phyloP scores from a whole-genome alignment of 2,329 filamentous ascomycete genomes.

The Calonectria crousiana region DNA sequence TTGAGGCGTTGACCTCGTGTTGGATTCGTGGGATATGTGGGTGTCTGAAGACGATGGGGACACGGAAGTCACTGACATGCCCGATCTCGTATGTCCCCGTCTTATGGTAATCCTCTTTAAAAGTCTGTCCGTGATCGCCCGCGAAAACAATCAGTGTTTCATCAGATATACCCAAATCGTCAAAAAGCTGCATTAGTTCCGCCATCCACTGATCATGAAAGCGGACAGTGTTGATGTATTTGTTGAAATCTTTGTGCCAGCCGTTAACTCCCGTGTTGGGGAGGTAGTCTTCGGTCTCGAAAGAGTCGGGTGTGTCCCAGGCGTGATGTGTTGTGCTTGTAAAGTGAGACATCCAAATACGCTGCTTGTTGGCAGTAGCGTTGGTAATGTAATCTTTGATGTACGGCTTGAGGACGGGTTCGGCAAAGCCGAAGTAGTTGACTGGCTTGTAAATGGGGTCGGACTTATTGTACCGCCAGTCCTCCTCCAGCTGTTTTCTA shows the following conservation, averaged over 20 bases:
- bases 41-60: constrained; percentile 50
- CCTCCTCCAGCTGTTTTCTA: constrained; percentile 45
- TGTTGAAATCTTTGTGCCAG: constrained; percentile 48
- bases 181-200: constrained; percentile 46
- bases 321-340: constrained; percentile 53
- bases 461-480: constrained; percentile 39
- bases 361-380: constrained; percentile 49
- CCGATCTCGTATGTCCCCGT: constrained; percentile 50
- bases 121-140: constrained; percentile 51
- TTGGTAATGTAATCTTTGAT: constrained; percentile 48
- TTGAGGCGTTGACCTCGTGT: constrained; percentile 47
- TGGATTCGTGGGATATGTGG: constrained; percentile 48
- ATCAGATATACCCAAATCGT: constrained; percentile 48
- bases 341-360: constrained; percentile 51
- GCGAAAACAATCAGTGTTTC: constrained; percentile 51
- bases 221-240: constrained; percentile 49
- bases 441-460: constrained; percentile 41
- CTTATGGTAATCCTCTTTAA: constrained; percentile 48
- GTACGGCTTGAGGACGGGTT: constrained; percentile 46
- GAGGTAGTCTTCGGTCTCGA: constrained; percentile 38
- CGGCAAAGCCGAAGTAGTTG: constrained; percentile 52
- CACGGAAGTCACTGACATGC: constrained; percentile 49
- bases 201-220: constrained; percentile 50
- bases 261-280: constrained; percentile 41
- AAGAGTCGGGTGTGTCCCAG: constrained; percentile 40